Conservation (phyloP, 2,329 filamentous ascomycete genomes). For the Hymenotorrendiella dingleyae region DNA sequence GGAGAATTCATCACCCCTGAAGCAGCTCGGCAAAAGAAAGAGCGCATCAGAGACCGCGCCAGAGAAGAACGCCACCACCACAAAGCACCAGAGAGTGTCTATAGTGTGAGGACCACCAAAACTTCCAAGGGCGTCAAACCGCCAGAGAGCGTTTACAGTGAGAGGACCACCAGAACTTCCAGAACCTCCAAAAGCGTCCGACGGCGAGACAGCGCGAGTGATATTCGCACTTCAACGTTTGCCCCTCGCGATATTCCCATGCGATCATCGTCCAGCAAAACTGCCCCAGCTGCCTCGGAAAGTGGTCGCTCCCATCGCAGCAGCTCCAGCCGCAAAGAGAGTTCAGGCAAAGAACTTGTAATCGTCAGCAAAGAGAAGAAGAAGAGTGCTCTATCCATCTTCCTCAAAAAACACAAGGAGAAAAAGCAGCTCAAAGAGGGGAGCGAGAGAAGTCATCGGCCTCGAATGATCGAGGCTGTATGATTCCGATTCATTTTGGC, state of each 20-base stretch:
- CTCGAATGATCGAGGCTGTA: slow-evolving; percentile 6
- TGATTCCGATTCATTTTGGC: neutral
- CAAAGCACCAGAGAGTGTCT: slow-evolving; percentile 4
- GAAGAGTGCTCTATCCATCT: neutral
- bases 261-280: neutral
- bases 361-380: slow-evolving; percentile 10
- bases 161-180: neutral
- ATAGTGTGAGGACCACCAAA: slow-evolving; percentile 1
- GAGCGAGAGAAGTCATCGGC: slow-evolving; percentile 3
- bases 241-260: slow-evolving; percentile 1
- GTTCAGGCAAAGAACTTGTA: slow-evolving; percentile 7
- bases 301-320: slow-evolving; percentile 1
- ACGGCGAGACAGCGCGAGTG: neutral
- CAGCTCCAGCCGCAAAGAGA: neutral
- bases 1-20: slow-evolving; percentile 25
- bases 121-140: neutral
- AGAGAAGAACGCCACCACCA: slow-evolving; percentile 6
- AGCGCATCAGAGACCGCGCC: slow-evolving; percentile 7
- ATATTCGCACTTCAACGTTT: neutral
- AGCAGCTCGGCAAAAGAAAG: slow-evolving; percentile 9
- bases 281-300: neutral
- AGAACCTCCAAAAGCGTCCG: neutral
- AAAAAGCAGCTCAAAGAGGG: slow-evolving; percentile 7
- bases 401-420: slow-evolving; percentile 11
- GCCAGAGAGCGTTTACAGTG: no score